Base-by-base conservation (phyloP, 345 rosid species). In the Eucalyptus curtisii region DNA sequence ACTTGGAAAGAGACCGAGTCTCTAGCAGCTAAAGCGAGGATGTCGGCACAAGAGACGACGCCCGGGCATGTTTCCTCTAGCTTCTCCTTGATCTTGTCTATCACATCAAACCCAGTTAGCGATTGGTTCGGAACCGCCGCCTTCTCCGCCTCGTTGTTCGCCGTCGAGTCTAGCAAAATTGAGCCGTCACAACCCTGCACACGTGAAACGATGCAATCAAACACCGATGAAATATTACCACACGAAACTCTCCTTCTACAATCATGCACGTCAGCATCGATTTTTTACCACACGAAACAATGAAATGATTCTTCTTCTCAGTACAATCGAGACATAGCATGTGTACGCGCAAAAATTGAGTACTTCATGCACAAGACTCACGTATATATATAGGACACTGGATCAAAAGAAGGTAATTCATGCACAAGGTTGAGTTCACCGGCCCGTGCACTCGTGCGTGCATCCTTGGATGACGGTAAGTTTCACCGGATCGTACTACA, bases 41-140 rank as follows among this genome's bases (percentile, higher is more conserved):
- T 91, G 88, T 93, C 95, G 1, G 95, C 95, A 79, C 95, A 93
- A 44, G 95, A 93, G 42, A 93, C 92, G 25, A 89, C 76, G 7
- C 92, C 94, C 49, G 94, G 92, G 90, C 95, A 93, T 30, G 86
- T 61, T 59, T 86, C 85, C 88, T 93, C 95, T 16, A 92, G 90
- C 40, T 86, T 88, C 1, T 91, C 87, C 88, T 93, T 93, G 50
- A 91, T 88, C 79, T 89, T 89, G 52, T 93, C 94, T 10, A 93
- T 92, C 3, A 91, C 90, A n/a, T 89, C 89, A 85, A 92, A 92
- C 48, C 94, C 95, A 3, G 59, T 61, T 11, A 92, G 79, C 3
- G 91, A 85, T 5, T 24, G 90, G 57, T 92, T 93, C 11, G 95
- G 94, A 47, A 13, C 53, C 2, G 93, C 89, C 5, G 33, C 88